Conservation (phyloP, 345 rosid genomes). For the Melaleuca quinquenervia region DNA sequence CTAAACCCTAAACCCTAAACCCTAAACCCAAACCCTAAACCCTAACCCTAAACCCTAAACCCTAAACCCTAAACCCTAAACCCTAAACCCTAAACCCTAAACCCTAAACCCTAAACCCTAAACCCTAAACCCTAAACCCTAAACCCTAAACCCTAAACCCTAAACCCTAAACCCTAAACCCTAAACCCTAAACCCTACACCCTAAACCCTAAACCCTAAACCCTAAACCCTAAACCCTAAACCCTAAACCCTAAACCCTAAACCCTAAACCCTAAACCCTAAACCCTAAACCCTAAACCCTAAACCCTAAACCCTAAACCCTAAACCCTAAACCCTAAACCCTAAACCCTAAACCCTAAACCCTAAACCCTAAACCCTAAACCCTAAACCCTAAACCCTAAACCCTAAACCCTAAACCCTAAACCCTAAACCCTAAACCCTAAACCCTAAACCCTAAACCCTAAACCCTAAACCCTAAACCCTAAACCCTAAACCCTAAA, state of each 20-base stretch:
- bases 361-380: constrained; percentile 8
- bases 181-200: neutral
- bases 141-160: neutral
- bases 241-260: constrained; percentile 5
- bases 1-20: neutral
- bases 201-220: constrained; percentile 5
- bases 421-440: constrained; percentile 1
- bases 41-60: neutral
- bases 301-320: constrained; percentile 6
- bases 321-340: constrained; percentile 8
- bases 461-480: constrained; percentile 2
- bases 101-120: constrained; percentile 1
- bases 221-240: constrained; percentile 4
- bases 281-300: constrained; percentile 1
- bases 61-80: constrained; percentile 1
- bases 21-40: neutral
- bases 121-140: constrained; percentile 1
- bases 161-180: neutral
- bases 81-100: constrained; percentile 1
- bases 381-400: constrained; percentile 2
- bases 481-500: constrained; percentile 1
- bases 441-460: constrained; percentile 1
- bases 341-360: constrained; percentile 13
- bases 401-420: constrained; percentile 5
- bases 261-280: constrained; percentile 3